phyloP scores from a whole-genome alignment of 257 asterid species.

The Anisodus tanguticus region DNA sequence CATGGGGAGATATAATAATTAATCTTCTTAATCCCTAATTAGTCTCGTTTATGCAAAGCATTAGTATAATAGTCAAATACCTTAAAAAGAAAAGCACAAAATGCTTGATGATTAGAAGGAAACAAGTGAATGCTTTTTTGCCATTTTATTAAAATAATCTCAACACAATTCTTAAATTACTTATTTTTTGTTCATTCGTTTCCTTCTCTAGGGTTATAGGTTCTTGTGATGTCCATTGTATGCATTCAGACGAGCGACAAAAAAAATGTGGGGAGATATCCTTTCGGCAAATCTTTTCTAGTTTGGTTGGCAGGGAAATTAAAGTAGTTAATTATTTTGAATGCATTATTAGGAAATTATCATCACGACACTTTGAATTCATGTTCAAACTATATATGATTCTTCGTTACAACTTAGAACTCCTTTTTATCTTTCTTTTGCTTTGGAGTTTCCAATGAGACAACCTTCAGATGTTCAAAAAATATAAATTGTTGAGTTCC shows the following conservation, averaged over 20 bases:
- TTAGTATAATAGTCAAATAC: constrained; percentile 37
- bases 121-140: constrained; percentile 33
- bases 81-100: constrained; percentile 66
- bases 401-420: not conserved
- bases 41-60: not conserved
- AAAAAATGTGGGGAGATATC: constrained; percentile 27
- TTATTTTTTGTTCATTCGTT: not conserved
- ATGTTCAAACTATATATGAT: constrained; percentile 37
- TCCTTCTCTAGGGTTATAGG: constrained; percentile 33
- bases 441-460: not conserved
- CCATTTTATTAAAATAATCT: constrained; percentile 28
- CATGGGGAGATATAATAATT: constrained; percentile 15
- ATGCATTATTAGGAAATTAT: not conserved
- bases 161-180: constrained; percentile 14
- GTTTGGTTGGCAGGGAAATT: constrained; percentile 10
- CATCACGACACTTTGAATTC: constrained; percentile 4
- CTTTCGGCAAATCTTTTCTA: constrained; percentile 43
- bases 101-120: constrained; percentile 53
- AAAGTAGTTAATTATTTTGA: not conserved
- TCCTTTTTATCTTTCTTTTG: not conserved
- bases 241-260: constrained; percentile 21
- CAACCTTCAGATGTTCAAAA: not conserved
- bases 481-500: not conserved
- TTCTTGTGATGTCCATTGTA: constrained; percentile 31
- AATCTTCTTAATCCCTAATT: not conserved